phyloP scores from a whole-genome alignment of 2,329 filamentous ascomycete species.

The Lachnellula subtilissima region DNA sequence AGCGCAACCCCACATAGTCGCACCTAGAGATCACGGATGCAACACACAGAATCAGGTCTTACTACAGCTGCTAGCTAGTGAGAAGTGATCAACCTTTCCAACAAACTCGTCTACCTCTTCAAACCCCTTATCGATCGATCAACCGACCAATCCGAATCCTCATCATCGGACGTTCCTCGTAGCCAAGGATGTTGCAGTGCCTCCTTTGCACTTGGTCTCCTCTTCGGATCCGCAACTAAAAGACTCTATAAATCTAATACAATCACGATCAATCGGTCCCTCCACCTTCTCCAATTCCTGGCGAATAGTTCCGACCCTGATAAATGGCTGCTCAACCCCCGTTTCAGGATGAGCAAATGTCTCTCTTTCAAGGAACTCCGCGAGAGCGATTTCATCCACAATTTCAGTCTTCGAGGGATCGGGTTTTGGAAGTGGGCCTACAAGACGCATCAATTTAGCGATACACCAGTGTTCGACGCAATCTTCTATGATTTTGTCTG shows the following conservation, averaged over 20 bases:
- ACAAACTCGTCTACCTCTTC: too few relatives aligned
- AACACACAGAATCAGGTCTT: too few relatives aligned
- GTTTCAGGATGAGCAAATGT: not conserved
- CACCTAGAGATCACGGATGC: too few relatives aligned
- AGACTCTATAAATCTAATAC: not conserved
- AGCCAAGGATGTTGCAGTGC: not conserved
- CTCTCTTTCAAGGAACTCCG: not conserved
- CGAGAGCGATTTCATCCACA: too few relatives aligned
- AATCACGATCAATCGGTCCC: not conserved
- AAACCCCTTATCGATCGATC: too few relatives aligned
- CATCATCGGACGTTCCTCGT: too few relatives aligned
- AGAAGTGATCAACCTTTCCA: too few relatives aligned
- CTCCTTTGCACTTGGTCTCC: not conserved
- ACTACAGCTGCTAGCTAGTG: too few relatives aligned
- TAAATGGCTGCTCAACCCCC: not conserved
- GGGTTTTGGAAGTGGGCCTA: slow-evolving; percentile 15
- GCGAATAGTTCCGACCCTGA: not conserved
- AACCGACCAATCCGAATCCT: too few relatives aligned
- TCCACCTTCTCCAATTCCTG: not conserved
- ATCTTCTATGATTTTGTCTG: slow-evolving; percentile 20
- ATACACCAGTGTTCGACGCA: slow-evolving; percentile 23
- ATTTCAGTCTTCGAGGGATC: not conserved
- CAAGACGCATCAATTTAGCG: slow-evolving; percentile 21
- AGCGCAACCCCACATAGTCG: too few relatives aligned
- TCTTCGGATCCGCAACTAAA: not conserved